Evolutionary conservation across 352 stramenopile species (phyloP).

Genomic region (Phytophthora melonis): DNA sequence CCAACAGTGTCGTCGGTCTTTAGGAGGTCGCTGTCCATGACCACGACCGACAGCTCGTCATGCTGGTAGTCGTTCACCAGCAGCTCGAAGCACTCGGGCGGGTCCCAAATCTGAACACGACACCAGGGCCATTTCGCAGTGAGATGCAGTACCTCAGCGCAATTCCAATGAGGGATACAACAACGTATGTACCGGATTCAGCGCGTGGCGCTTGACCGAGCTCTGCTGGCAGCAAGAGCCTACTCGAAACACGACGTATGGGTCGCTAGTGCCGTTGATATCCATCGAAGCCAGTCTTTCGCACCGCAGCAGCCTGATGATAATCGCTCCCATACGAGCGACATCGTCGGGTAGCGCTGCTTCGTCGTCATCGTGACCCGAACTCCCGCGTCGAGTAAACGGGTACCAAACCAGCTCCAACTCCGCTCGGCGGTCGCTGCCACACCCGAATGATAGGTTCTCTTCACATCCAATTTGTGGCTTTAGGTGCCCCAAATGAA

Average conservation of each 20-base stretch:
- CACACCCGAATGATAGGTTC: conserved; percentile 1
- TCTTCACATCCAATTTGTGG: background rate
- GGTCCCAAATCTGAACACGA: conserved; percentile 52
- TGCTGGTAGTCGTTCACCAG: conserved; percentile 51
- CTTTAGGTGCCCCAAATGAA: background rate
- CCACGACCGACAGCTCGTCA: conserved; percentile 45
- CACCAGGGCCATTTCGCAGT: no score
- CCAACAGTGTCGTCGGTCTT: conserved; percentile 58
- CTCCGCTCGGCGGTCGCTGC: background rate
- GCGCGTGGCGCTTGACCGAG: conserved; percentile 44
- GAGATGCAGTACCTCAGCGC: background rate
- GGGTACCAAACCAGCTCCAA: conserved; percentile 4
- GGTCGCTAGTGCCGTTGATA: conserved; percentile 51
- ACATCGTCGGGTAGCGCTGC: conserved; percentile 43
- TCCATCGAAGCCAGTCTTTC: conserved; percentile 47
- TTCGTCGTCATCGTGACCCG: background rate
- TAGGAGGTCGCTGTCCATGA: conserved; percentile 64
- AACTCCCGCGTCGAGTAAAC: background rate
- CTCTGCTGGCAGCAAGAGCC: conserved; percentile 48
- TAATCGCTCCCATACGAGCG: conserved; percentile 49
- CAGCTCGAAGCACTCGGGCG: conserved; percentile 53
- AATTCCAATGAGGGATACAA: background rate
- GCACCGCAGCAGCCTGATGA: conserved; percentile 50
- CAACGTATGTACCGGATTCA: conserved; percentile 54
- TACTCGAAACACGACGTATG: conserved; percentile 57